Evolutionary conservation across 768 basidiomycete species (phyloP).

Genomic region (Kondoa subrosea): DNA sequence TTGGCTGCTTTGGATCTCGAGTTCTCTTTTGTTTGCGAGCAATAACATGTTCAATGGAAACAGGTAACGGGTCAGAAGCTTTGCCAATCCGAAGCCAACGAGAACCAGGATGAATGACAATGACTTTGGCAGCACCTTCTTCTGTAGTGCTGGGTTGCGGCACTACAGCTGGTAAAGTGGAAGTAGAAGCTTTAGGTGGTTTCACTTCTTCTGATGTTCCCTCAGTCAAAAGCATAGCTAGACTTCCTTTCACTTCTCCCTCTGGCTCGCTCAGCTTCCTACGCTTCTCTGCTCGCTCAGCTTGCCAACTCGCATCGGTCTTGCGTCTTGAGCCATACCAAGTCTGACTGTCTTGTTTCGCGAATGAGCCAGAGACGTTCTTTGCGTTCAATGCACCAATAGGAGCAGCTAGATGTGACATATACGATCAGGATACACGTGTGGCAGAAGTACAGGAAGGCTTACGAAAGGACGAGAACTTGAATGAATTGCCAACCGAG

Average conservation of each 20-base stretch:
- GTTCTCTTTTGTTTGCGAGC: constrained; percentile 19
- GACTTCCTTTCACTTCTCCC: constrained; percentile 9
- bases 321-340: constrained; percentile 15
- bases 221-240: background rate
- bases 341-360: constrained; percentile 19
- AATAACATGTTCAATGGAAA: constrained; percentile 25
- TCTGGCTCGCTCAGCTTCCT: constrained; percentile 18
- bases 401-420: background rate
- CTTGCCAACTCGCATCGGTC: constrained; percentile 13
- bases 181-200: background rate
- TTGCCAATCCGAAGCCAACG: constrained; percentile 27
- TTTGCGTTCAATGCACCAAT: constrained; percentile 18
- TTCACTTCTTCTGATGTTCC: background rate
- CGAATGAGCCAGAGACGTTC: constrained; percentile 23
- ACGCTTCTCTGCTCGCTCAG: constrained; percentile 17
- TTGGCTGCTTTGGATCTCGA: background rate
- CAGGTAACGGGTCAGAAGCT: constrained; percentile 22
- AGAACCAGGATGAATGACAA: constrained; percentile 29
- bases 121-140: constrained; percentile 21
- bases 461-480: background rate
- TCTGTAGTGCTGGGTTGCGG: too few species aligned
- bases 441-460: background rate
- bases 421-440: background rate
- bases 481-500: background rate
- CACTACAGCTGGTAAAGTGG: too few species aligned